Base-by-base conservation (phyloP, 2,329 filamentous ascomycete species). In the Talaromyces verruculosus region DNA sequence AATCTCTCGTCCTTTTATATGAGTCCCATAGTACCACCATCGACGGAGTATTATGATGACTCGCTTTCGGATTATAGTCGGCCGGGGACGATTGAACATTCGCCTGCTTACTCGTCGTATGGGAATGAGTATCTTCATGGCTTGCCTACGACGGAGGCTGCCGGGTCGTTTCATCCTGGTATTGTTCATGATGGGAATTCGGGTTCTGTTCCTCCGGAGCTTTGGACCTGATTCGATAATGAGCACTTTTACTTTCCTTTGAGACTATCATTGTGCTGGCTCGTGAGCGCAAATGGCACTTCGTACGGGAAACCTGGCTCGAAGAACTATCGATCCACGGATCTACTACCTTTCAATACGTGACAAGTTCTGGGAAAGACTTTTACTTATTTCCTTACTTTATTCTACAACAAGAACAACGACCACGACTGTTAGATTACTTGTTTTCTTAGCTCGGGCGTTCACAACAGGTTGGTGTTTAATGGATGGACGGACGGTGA, bases 51-150 rank as follows among this genome's bases (percentile, higher is more conserved):
- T 28, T 71, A 76, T 55, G 76, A 79, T 58, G 67, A 72, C 22
- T 71, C 72, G 11, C 65, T 76, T 1, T 72, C 75, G 1, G 75
- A 77, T 39, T 72, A 76, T 35, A 69, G 69, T 55, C 74, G 77
- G 61, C 62, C 71, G 47, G 70, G 70, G 35, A 71, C 73, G 3
- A 70, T 77, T 19, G 72, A 74, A 1, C 75, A 77, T 25, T 75
- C 78, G 2, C 74, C 78, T 1, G 71, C 75, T 11, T 81, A 77
- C 49, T 77, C 77, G 19, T 75, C 79, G 35, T 80, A 76, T 61
- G 70, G 75, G 5, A 72, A 74, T 61, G 78, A 80, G 51, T 66
- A 73, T 30, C 68, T 74, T 61, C 71, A 73, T 35, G 70, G 72
- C 63, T 64, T 75, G 61, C 65, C 73, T 5, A 74, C 73, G 10